Base-by-base conservation (phyloP, 768 basidiomycete species). In the Tephrocybe sp. region DNA sequence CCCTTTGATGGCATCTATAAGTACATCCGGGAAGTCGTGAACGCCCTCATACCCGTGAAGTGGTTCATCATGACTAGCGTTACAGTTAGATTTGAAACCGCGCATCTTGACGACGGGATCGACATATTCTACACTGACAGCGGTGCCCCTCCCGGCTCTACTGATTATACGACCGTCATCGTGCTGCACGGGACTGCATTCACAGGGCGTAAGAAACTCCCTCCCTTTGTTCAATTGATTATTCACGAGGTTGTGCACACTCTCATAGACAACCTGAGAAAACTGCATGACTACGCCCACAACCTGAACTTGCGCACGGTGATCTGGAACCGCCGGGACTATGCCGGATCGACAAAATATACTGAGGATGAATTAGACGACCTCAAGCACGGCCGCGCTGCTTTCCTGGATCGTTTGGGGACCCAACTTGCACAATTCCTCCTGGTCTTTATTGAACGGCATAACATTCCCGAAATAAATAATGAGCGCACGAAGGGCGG, bases 121-220 rank as follows among this genome's bases (percentile, higher is more conserved):
- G 53, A 66, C 12, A 57, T 73, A 7, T 63, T 48, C 41, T 73
- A 62, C 51, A 64, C 61, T 24, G 73, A 73, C 55, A 70, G 65
- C 42, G 73, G 73, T 3, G 58, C 68, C 14, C 59, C 64, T 11
- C 58, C 60, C 0, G 28, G 48, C 18, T 62, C 66, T 10, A 25
- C 33, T 15, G 60, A 68, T 47, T 74, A 73, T 50, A 72, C 69
- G 1, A 74, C 72, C 1, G 39, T 74, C 10, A 48, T 74, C 6
- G 51, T 70, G 14, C 46, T 68, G 26, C 72, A 75, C 45, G 73
- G 73, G 15, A 62, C 49, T 12, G 62, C 54, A 4, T 68, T 73
- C 55, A 69, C 63, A 47, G 63, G 62, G 21, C 50, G 72, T 73
- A 44, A 39, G 71, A 5, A 8, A 21, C n/a, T 26, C n/a, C 9